Conservation (phyloP, 805 yeast genomes). For the Maudiozyma pseudohumilis region DNA sequence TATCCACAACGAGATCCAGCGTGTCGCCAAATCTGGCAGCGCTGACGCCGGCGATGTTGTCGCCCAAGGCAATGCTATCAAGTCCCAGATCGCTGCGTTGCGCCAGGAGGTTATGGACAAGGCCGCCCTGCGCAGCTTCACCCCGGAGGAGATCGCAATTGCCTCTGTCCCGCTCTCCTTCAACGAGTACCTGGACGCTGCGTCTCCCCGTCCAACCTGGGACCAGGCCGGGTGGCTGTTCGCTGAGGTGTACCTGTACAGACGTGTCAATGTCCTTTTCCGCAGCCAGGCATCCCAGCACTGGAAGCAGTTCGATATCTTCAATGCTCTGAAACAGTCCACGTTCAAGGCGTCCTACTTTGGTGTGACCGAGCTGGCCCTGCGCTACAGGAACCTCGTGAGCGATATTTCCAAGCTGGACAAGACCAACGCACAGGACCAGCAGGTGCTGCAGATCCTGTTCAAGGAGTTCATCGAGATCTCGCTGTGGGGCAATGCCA, state of each 20-base stretch:
- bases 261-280: slow-evolving; percentile 44
- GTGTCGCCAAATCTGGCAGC: slow-evolving; percentile 6
- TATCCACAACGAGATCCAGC: slow-evolving; percentile 31
- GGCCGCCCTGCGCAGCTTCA: slow-evolving; percentile 35
- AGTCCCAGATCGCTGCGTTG: slow-evolving; percentile 34
- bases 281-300: slow-evolving; percentile 23
- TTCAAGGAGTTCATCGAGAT: slow-evolving; percentile 81
- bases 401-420: slow-evolving; percentile 16
- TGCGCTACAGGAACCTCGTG: slow-evolving; percentile 41
- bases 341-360: slow-evolving; percentile 65
- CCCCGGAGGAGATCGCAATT: slow-evolving; percentile 29
- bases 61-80: slow-evolving; percentile 41
- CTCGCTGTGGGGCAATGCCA: slow-evolving; percentile 96
- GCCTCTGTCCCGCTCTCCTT: slow-evolving; percentile 43
- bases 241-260: slow-evolving; percentile 77
- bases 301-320: slow-evolving; percentile 56
- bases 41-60: slow-evolving; percentile 17
- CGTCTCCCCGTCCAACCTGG: slow-evolving; percentile 46
- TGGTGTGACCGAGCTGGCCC: slow-evolving; percentile 77
- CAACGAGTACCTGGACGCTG: slow-evolving; percentile 39
- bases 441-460: slow-evolving; percentile 41
- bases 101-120: slow-evolving; percentile 37
- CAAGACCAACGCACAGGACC: slow-evolving; percentile 18
- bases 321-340: slow-evolving; percentile 54
- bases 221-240: slow-evolving; percentile 82